These are phyloP conservation scores for Penicillium capsulatum DNA, from an alignment of 2,329 filamentous ascomycete genomes.

Conservation along the genomic window DNA sequence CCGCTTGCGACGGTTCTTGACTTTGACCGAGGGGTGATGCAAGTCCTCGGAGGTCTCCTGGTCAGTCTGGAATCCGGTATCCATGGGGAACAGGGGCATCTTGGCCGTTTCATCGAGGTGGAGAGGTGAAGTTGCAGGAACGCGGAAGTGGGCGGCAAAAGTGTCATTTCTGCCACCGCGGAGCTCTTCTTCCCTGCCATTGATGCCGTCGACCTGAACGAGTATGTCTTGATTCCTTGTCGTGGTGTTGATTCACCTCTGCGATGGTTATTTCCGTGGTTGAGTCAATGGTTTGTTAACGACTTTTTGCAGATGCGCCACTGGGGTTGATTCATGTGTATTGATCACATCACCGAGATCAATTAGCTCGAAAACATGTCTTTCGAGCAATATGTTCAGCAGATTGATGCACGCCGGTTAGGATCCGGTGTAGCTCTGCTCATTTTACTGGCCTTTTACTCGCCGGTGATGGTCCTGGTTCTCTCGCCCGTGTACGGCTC, in stretches of 20 bases:
- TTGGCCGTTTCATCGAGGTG: slow-evolving; percentile 14
- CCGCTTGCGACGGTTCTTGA: slow-evolving; percentile 72
- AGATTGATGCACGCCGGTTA: slow-evolving; percentile 25
- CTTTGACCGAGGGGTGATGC: slow-evolving; percentile 44
- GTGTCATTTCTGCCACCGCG: slow-evolving; percentile 17
- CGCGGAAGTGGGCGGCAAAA: slow-evolving; percentile 31
- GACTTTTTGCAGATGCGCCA: slow-evolving; percentile 1
- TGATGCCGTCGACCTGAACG: slow-evolving; percentile 15
- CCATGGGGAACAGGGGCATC: slow-evolving; percentile 39
- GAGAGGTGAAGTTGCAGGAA: slow-evolving; percentile 16
- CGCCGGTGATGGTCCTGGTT: slow-evolving; percentile 56
- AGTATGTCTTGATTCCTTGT: slow-evolving; percentile 13
- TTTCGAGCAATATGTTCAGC: slow-evolving; percentile 22
- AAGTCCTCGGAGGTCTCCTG: slow-evolving; percentile 11
- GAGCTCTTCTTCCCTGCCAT: slow-evolving; percentile 8
- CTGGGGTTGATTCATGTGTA: slow-evolving; percentile 6
- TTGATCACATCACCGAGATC: slow-evolving; percentile 5
- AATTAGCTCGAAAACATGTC: slow-evolving; percentile 24
- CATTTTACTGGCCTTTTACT: slow-evolving; percentile 39
- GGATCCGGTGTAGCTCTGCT: slow-evolving; percentile 33
- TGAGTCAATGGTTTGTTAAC: neutral
- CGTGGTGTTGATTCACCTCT: neutral
- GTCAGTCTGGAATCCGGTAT: slow-evolving; percentile 22
- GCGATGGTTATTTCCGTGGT: neutral
- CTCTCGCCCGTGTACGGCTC: slow-evolving; percentile 86